Percentiles rank a stretch among this genome's conserved stretches.
These are phyloP conservation scores for Wickerhamomyces silvicola DNA, from an alignment of 805 yeast genomes.

Conservation along the genomic window DNA sequence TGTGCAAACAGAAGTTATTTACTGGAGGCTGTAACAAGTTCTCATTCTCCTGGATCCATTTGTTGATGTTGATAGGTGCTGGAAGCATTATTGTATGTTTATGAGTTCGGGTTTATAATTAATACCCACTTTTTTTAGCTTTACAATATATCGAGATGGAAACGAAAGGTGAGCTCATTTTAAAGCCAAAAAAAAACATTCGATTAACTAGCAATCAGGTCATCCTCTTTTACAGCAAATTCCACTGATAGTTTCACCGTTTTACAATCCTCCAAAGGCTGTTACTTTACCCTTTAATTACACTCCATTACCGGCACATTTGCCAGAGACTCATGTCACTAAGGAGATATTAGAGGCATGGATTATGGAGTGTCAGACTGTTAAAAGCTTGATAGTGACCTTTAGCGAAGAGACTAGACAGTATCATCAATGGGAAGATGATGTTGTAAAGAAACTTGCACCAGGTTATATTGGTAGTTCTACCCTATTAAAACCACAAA, in stretches of 20 bases:
- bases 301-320: constrained; percentile 27
- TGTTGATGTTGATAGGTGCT: constrained; percentile 68
- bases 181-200: no score
- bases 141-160: no score
- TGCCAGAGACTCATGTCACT: constrained; percentile 27
- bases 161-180: no score
- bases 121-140: no score
- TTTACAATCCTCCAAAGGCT: constrained; percentile 47
- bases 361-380: constrained; percentile 25
- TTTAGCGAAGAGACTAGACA: constrained; percentile 21
- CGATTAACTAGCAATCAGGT: no score
- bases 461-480: constrained; percentile 35
- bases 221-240: constrained; percentile 45
- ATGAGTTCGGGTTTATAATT: no score
- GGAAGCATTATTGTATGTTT: constrained; percentile 35
- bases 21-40: constrained; percentile 86
- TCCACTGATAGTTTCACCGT: constrained; percentile 49
- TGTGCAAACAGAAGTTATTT: constrained; percentile 81
- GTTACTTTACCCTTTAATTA: constrained; percentile 46
- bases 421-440: constrained; percentile 28
- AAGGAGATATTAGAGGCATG: constrained; percentile 25
- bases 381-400: constrained; percentile 19
- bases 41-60: constrained; percentile 75
- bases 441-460: constrained; percentile 26
- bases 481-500: constrained; percentile 15